Conservation (phyloP, 1,139 yeast genomes). For the Taphrina wiesneri region DNA sequence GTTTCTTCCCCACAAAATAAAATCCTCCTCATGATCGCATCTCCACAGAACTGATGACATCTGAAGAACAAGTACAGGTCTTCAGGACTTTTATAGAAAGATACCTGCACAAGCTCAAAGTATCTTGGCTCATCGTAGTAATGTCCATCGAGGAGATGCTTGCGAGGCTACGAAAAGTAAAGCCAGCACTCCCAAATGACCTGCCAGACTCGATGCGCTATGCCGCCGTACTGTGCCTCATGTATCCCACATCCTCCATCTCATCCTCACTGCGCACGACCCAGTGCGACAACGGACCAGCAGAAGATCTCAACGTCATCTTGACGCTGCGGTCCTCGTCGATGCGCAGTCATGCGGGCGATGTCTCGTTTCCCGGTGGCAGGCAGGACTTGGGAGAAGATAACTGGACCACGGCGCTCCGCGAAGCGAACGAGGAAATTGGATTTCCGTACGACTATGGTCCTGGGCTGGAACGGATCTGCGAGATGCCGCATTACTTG, state of each 20-base stretch:
- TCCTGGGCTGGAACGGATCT: slow-evolving; percentile 44
- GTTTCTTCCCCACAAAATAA: background rate
- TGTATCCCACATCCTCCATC: background rate
- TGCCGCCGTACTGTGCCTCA: slow-evolving; percentile 21
- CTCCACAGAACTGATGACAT: background rate
- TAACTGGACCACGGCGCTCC: slow-evolving; percentile 69
- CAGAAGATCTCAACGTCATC: slow-evolving; percentile 77
- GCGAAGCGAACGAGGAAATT: slow-evolving; percentile 86
- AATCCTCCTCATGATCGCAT: background rate
- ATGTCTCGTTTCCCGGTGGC: slow-evolving; percentile 88
- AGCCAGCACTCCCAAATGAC: background rate
- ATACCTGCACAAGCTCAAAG: no score
- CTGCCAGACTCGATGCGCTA: slow-evolving; percentile 20
- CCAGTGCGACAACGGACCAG: background rate
- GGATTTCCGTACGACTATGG: slow-evolving; percentile 63
- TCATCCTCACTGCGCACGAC: background rate
- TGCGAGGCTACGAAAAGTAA: slow-evolving; percentile 6
- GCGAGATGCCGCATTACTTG: slow-evolving; percentile 64
- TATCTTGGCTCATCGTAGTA: background rate
- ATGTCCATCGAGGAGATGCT: slow-evolving; percentile 20
- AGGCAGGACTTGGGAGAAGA: slow-evolving; percentile 65
- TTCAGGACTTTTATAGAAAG: no score
- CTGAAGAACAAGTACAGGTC: no score
- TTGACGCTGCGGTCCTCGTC: slow-evolving; percentile 73
- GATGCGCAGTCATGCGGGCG: slow-evolving; percentile 76